Percentiles rank a stretch among this genome's conserved stretches.
Evolutionary conservation across 495 filamentous ascomycete genomes (phyloP).

Genomic region (Jackrogersella minutella): DNA sequence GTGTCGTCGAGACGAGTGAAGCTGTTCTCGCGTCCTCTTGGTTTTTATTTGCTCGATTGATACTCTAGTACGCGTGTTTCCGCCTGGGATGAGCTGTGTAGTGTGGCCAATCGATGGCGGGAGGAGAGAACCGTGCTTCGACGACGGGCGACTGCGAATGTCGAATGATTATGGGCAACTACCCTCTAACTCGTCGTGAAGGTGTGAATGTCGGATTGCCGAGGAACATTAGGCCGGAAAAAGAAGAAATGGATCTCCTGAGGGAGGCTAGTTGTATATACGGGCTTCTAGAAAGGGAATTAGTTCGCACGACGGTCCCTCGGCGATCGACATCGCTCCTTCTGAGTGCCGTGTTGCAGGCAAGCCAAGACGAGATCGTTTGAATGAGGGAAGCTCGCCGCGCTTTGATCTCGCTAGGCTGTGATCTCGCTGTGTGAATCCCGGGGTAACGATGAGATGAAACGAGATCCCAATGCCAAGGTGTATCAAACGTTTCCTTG

Average conservation of each 20-base stretch:
- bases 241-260: constrained; percentile 3
- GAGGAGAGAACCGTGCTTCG: constrained; percentile 36
- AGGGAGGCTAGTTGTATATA: constrained; percentile 25
- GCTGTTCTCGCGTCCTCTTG: constrained; percentile 32
- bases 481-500: constrained; percentile 34
- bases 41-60: constrained; percentile 4
- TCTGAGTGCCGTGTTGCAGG: constrained; percentile 11
- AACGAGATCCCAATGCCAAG: constrained; percentile 40
- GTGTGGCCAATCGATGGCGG: constrained; percentile 23
- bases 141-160: constrained; percentile 27
- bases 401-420: constrained; percentile 29
- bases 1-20: constrained; percentile 36
- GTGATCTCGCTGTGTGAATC: not conserved
- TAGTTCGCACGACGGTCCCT: constrained; percentile 18
- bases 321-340: constrained; percentile 28
- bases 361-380: constrained; percentile 15
- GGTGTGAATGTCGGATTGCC: constrained; percentile 35
- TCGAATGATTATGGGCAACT: constrained; percentile 28
- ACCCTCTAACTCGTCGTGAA: constrained; percentile 37
- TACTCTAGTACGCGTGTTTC: constrained; percentile 22
- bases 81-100: constrained; percentile 30
- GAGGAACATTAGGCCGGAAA: constrained; percentile 27
- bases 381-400: not conserved
- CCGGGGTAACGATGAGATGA: constrained; percentile 33
- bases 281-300: not conserved